Percentiles rank a stretch among this genome's conserved stretches.
phyloP scores from a whole-genome alignment of 495 filamentous ascomycete genomes.

The Parathielavia hyrcaniae region DNA sequence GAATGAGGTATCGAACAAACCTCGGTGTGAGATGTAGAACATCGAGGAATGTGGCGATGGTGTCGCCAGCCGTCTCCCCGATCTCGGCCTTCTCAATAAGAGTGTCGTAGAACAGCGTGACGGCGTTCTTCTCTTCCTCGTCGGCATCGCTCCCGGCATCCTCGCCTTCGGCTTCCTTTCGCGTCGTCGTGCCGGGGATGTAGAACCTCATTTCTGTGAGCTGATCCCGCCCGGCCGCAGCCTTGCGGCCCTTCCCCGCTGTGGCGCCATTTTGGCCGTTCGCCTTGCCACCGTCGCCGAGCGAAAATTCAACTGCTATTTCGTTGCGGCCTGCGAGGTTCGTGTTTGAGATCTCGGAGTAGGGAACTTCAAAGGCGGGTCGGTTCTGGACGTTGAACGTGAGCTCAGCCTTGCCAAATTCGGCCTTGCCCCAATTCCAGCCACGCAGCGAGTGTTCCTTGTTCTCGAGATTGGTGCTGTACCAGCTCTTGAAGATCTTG shows the following conservation, averaged over 20 bases:
- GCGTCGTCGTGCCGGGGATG: constrained; percentile 84
- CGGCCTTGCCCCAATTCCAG: constrained; percentile 99
- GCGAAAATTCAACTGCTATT: constrained; percentile 88
- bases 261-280: constrained; percentile 73
- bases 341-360: constrained; percentile 95
- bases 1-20: constrained; percentile 42
- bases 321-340: constrained; percentile 97
- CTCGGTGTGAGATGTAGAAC: constrained; percentile 95
- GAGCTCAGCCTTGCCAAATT: constrained; percentile 92
- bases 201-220: constrained; percentile 98
- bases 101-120: constrained; percentile 91
- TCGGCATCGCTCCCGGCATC: constrained; percentile 61
- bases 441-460: constrained; percentile 92
- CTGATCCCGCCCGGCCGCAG: constrained; percentile 80
- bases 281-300: constrained; percentile 59
- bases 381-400: constrained; percentile 95
- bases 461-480: constrained; percentile 83
- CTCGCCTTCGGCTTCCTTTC: constrained; percentile 76
- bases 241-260: constrained; percentile 76
- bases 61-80: constrained; percentile 94
- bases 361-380: constrained; percentile 95
- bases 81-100: constrained; percentile 99
- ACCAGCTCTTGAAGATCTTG: constrained; percentile 94
- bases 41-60: constrained; percentile 94
- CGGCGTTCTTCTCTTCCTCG: constrained; percentile 83